These are phyloP conservation scores for Suillus subaureus DNA, from an alignment of 768 basidiomycete species.

Conservation along the genomic window DNA sequence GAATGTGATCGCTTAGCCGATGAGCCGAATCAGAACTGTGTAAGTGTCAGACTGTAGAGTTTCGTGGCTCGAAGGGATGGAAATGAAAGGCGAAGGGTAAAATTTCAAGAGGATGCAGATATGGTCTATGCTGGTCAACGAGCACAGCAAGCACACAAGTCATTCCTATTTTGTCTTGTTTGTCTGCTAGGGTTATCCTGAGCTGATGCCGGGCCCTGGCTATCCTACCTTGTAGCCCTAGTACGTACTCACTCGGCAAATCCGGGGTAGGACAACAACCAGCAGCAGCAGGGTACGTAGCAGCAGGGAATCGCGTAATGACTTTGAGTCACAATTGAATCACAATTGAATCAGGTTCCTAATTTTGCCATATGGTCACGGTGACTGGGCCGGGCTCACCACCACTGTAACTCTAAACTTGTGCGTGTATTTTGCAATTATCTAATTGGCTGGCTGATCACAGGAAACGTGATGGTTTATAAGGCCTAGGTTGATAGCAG, in stretches of 20 bases:
- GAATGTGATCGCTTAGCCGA: slow-evolving; percentile 1
- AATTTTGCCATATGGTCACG: background rate
- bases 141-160: slow-evolving; percentile 7
- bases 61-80: background rate
- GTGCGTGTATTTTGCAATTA: background rate
- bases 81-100: background rate
- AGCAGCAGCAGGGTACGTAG: background rate
- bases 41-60: background rate
- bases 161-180: slow-evolving; percentile 36
- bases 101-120: slow-evolving; percentile 9
- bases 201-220: background rate
- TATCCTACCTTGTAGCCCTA: background rate
- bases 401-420: background rate
- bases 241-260: background rate
- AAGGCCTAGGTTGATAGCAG: background rate
- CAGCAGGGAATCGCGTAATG: background rate
- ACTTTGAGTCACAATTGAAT: slow-evolving; percentile 1
- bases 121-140: slow-evolving; percentile 10
- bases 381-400: too few species aligned
- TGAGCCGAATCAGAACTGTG: background rate
- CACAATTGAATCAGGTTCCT: slow-evolving; percentile 1
- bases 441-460: background rate
- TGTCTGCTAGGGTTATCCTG: slow-evolving; percentile 23
- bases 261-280: background rate
- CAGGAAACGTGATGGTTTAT: background rate